Evolutionary conservation across 352 stramenopile species (phyloP).

Genomic region (Albugo laibachii): DNA sequence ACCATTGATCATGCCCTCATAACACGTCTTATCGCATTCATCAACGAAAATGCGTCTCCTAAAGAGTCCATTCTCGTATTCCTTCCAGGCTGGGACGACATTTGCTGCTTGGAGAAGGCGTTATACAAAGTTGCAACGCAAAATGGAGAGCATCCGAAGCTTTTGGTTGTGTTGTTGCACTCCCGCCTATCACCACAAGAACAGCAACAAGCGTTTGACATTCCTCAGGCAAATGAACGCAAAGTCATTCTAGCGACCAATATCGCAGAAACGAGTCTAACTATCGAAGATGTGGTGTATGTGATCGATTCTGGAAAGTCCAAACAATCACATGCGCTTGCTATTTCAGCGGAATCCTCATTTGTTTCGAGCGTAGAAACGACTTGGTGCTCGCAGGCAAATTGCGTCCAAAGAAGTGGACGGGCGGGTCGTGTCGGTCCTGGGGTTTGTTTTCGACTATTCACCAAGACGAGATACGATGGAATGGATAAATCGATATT

Average conservation of each 20-base stretch:
- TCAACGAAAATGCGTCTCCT: conserved; percentile 28
- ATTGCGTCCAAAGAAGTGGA: conserved; percentile 80
- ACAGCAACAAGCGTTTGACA: conserved; percentile 46
- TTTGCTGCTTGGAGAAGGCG: conserved; percentile 50
- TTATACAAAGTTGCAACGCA: conserved; percentile 1
- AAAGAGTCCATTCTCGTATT: conserved; percentile 51
- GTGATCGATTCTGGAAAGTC: conserved; percentile 74
- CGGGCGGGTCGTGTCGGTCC: conserved; percentile 85
- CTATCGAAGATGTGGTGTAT: conserved; percentile 89
- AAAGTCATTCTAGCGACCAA: conserved; percentile 87
- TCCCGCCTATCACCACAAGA: conserved; percentile 48
- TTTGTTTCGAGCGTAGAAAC: conserved; percentile 82
- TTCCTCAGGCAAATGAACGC: conserved; percentile 28
- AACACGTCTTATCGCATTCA: conserved; percentile 32
- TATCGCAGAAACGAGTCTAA: conserved; percentile 93
- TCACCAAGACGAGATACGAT: conserved; percentile 41
- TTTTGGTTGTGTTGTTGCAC: conserved; percentile 54
- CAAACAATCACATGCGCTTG: conserved; percentile 47
- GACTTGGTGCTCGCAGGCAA: conserved; percentile 71
- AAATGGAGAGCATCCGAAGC: conserved; percentile 6
- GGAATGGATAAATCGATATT: conserved; percentile 60
- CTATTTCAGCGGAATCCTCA: conserved; percentile 50
- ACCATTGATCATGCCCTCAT: conserved; percentile 51
- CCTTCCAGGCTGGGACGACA: conserved; percentile 64
- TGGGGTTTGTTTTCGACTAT: conserved; percentile 83